A percentile compares a stretch with the other conserved stretches of the same genome.
These are phyloP conservation scores for Phylloporus scabripes DNA, from an alignment of 768 basidiomycete species.

Conservation along the genomic window DNA sequence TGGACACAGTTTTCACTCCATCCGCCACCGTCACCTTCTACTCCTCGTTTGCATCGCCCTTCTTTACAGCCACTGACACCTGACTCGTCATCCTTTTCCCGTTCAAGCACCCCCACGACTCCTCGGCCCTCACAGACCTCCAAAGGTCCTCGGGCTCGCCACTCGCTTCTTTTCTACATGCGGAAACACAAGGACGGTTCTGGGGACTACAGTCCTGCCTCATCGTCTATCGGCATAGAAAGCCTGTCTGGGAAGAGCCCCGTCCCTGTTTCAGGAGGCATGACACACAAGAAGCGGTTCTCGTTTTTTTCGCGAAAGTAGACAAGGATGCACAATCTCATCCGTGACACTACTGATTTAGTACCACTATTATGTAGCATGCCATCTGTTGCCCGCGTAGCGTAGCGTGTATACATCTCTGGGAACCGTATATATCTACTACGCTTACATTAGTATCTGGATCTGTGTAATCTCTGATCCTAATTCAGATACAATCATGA, in stretches of 20 bases:
- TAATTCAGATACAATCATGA: neutral
- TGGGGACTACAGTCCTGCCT: conserved; percentile 21
- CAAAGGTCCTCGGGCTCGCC: conserved; percentile 23
- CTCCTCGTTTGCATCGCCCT: conserved; percentile 18
- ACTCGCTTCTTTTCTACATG: conserved; percentile 30
- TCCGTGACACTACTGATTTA: conserved; percentile 21
- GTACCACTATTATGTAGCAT: conserved; percentile 9
- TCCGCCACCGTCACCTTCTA: conserved; percentile 17
- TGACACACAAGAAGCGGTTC: conserved; percentile 24
- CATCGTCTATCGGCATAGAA: conserved; percentile 20
- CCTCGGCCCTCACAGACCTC: conserved; percentile 23
- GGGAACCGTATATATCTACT: conserved; percentile 7
- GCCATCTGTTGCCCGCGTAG: conserved; percentile 14
- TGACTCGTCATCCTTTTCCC: conserved; percentile 28
- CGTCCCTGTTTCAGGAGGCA: conserved; percentile 2
- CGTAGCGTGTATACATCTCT: conserved; percentile 10
- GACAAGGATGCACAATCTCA: conserved; percentile 9
- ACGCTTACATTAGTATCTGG: conserved; percentile 3
- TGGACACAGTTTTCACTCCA: conserved; percentile 19
- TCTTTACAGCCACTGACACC: conserved; percentile 28
- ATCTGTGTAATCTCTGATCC: neutral
- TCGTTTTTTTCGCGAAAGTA: conserved; percentile 30
- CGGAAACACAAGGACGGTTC: conserved; percentile 21
- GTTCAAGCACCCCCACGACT: conserved; percentile 28
- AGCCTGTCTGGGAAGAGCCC: conserved; percentile 8